Base-by-base conservation (phyloP, 176 grass and related monocot genomes). In the Chloris gayana region DNA sequence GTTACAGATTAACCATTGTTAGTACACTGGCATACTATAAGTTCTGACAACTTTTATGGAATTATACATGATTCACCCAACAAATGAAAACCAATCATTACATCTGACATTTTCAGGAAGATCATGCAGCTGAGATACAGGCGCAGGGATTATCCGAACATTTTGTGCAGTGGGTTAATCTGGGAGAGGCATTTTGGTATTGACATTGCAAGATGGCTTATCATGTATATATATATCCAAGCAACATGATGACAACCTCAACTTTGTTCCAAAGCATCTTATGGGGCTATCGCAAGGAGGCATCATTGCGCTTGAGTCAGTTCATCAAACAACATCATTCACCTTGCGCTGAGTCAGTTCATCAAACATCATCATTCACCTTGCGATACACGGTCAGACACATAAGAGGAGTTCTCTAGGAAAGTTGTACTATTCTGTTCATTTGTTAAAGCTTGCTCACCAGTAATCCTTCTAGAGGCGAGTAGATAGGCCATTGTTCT, bases 81-180 rank as follows among this genome's bases (percentile, higher is more conserved):
- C 74, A 54, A 44, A 84, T 59, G 47, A 75, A 46, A 65, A 54
- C 25, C 6, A 49, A 53, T 46, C 21, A 51, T 67, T 80, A 72
- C 50, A 63, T 87, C 86, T 77, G 58, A 80, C 72, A 26, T 21
- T 86, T 93, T 73, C 80, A 85, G 72, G 80, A 83, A 75, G 78
- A 22, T 51, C 62, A 70, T 30, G 3, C 66, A 64, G 32, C 78
- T 62, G 51, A 69, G 47, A 77, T 91, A 32, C 22, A 86, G 47
- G 57, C 65, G 27, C 79, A 85, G 51, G 89, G 70, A 37, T 81
- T 91, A 75, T 89, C 92, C 4, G 77, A 84, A 18, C 66, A 86
- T 74, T 94, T 94, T 68, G 72, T 79, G 44, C 77, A 75, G 44
- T 94, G 92, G 92, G 86, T 94, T 61, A 79, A 87, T 70, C 18